These are phyloP conservation scores for Fusarium brevicatenulatum DNA, from an alignment of 2,329 filamentous ascomycete genomes.

Conservation along the genomic window DNA sequence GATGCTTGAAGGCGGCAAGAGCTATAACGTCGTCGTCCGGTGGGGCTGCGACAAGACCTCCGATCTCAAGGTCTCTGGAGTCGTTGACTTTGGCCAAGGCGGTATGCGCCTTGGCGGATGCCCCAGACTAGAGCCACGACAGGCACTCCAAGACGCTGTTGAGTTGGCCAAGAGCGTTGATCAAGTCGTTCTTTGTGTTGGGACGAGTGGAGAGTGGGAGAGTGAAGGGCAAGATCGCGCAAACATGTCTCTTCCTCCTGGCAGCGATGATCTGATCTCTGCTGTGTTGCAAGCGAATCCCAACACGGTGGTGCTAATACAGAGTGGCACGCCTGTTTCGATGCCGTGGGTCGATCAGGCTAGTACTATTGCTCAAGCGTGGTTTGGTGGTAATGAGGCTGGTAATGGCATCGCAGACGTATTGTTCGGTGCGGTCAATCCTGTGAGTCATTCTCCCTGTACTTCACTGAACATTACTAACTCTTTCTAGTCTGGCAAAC, in stretches of 20 bases:
- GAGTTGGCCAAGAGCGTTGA: not conserved
- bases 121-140: not conserved
- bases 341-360: not conserved
- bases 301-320: accelerated
- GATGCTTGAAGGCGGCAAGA: accelerated
- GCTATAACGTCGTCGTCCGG: not conserved
- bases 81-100: not conserved
- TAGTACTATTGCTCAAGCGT: not conserved
- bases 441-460: not conserved
- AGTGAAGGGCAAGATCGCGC: not conserved
- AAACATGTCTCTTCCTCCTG: not conserved
- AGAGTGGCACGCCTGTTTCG: slow-evolving; percentile 1
- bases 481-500: not conserved
- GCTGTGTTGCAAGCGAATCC: not conserved
- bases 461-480: accelerated
- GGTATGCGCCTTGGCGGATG: not conserved
- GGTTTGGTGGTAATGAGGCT: slow-evolving; percentile 5
- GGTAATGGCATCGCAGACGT: not conserved
- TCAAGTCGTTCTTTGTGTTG: not conserved
- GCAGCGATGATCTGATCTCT: not conserved
- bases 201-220: slow-evolving; percentile 5
- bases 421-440: not conserved
- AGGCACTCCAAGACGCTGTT: not conserved
- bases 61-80: not conserved
- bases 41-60: slow-evolving; percentile 8